Evolutionary conservation across 2,329 filamentous ascomycete species (phyloP), one percentile per base, ranked within the genome.

Genomic region (Phoma sp.): DNA sequence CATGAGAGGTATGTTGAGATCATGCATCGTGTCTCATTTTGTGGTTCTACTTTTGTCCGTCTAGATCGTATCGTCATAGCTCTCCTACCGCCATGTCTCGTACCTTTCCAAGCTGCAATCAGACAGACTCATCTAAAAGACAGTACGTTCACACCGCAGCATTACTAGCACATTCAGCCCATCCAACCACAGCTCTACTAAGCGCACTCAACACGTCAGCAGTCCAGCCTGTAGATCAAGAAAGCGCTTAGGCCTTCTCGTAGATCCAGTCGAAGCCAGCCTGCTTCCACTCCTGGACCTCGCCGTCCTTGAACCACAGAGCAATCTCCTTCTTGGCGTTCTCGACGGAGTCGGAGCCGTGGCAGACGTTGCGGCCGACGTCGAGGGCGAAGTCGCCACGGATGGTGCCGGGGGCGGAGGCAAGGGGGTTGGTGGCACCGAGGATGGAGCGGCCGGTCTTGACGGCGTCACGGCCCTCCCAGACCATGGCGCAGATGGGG

Each of bases 291-390:
- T 77, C 84, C 81, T 92, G 81, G 75, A 96, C 77, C 81, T 98
- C 95, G 69, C 87, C 87, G 69, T 90, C 83, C 81, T 90, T 88
- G 90, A 99, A 99, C 95, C 95, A 99, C 77, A 98, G 88, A 74
- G 89, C 89, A 78, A 99, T 99, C 86, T 99, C 95, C 91, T 98
- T 97, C 90, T 98, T 87, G 82, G 95, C 95, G 84, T 87, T 96
- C 88, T 99, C 95, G 81, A 99, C 93, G 78, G 85, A 88, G 87
- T 99, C 95, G 81, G 92, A 97, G 78, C 95, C 95, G 88, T 99
- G 95, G 91, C 93, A 98, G 83, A 98, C 92, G 86, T 99, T 99
- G 80, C 93, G 92, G 83, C 95, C 95, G 77, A 92, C 89, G 73
- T 92, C 88, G 72, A 93, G 90, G 79, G 90, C 90, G 79, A 79